Percentiles rank a stretch among this genome's conserved stretches.
These are phyloP conservation scores for Mrakiaceae sp. DNA, from an alignment of 1,284 basidiomycete genomes.

Conservation along the genomic window DNA sequence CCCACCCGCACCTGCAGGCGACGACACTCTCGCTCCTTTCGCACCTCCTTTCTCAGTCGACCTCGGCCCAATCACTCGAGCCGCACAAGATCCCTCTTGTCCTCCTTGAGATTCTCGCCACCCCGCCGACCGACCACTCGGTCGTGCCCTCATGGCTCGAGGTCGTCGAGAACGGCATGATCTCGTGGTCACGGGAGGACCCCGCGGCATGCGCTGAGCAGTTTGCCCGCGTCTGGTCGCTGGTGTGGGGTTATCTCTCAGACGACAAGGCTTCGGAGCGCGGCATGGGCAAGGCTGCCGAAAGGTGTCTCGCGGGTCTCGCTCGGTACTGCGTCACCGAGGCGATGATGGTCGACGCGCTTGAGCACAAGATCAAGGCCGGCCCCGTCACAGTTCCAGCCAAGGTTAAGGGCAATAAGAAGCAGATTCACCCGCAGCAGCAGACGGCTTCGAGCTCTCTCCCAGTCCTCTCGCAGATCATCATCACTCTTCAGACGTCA, in stretches of 20 bases:
- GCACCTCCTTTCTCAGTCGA: constrained; percentile 22
- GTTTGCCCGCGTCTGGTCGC: constrained; percentile 60
- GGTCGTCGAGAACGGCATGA: constrained; percentile 57
- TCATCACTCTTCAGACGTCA: constrained; percentile 45
- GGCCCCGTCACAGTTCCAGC: constrained; percentile 24
- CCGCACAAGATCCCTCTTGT: constrained; percentile 48
- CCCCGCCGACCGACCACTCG: constrained; percentile 53
- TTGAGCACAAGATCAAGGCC: constrained; percentile 25
- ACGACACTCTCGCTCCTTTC: constrained; percentile 19
- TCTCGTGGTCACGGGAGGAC: constrained; percentile 44
- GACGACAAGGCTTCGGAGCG: constrained; percentile 38
- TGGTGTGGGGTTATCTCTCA: constrained; percentile 62
- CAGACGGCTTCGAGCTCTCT: constrained; percentile 33
- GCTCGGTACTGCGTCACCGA: constrained; percentile 59
- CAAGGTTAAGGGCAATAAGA: constrained; percentile 16
- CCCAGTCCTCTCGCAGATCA: constrained; percentile 49
- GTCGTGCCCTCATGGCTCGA: constrained; percentile 63
- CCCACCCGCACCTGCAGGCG: constrained; percentile 27
- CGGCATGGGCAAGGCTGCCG: constrained; percentile 50
- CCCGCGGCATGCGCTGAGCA: constrained; percentile 43
- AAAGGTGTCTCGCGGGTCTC: constrained; percentile 47
- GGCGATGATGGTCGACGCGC: constrained; percentile 46
- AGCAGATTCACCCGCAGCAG: constrained; percentile 29
- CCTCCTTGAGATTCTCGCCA: constrained; percentile 59
- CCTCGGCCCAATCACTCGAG: constrained; percentile 20